Base-by-base conservation (phyloP, 139 green algal genomes). In the Auxenochlorella protothecoides region DNA sequence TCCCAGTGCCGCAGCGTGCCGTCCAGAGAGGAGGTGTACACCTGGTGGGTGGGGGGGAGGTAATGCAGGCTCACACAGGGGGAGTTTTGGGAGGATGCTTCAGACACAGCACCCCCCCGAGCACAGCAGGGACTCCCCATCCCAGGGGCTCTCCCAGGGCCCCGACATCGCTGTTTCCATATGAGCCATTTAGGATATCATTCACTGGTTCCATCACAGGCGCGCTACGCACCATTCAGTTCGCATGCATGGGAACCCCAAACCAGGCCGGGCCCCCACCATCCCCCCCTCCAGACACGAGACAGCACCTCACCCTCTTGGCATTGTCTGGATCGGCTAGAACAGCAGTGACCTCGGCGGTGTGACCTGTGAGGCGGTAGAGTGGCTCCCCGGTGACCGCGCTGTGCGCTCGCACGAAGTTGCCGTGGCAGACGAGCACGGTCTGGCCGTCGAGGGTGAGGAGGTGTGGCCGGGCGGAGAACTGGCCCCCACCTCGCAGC, bases 361-460 rank as follows among this genome's bases (percentile, higher is more conserved):
- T 68, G 53, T 88, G 83, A 3, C 78, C 79, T 13, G 64, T 55
- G 5, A 88, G 63, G 53, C 55, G 62, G n/a, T 74, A 72, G 5
- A 88, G 59, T 3, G 74, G 72, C 71, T 85, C 76, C 4, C 74
- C 79, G 2, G 76, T 79, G 52, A 69, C 69, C 7, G 83, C 74
- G 72, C 79, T 84, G 70, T 87, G 85, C 5, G 85, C 72, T 55
- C 74, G 66, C 2, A 88, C 69, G n/a, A 68, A 62, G 12, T 57
- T 70, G 6, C 78, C 74, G 44, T 63, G 74, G 12, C 81, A 84
- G 52, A 75, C 70, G 5, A 84, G 53, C 7, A 88, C 2, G 2
- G 82, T 72, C 62, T 70, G 77, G 64, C 83, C 83, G 75, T 87
- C 82, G n/a, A 27, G 52, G 3, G 76, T 79, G 6, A 85, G 73